These are phyloP conservation scores for Stephania yunnanensis DNA, from an alignment of 164 flowering plant genomes.

Conservation along the genomic window DNA sequence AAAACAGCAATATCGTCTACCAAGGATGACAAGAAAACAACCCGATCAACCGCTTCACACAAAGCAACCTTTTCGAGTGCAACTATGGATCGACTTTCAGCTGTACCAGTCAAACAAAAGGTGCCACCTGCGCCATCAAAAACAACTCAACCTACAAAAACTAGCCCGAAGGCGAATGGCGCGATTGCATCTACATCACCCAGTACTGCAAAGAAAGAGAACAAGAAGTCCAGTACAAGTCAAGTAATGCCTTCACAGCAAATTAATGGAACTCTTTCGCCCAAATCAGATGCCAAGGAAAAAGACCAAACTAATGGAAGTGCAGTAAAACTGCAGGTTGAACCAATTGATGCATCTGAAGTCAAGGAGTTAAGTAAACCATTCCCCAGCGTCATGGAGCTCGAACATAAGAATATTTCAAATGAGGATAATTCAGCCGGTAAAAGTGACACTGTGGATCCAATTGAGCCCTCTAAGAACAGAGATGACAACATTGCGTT, in stretches of 20 bases:
- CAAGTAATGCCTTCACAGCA: slow-evolving; percentile 23
- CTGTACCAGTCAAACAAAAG: slow-evolving; percentile 36
- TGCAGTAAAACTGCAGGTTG: slow-evolving; percentile 8
- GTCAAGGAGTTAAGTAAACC: slow-evolving; percentile 31
- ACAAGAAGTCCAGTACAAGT: slow-evolving; percentile 28
- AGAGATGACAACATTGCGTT: slow-evolving; percentile 13
- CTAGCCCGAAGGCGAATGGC: slow-evolving; percentile 32
- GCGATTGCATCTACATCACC: slow-evolving; percentile 15
- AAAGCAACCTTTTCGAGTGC: slow-evolving; percentile 51
- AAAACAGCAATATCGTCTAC: slow-evolving; percentile 20
- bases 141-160: slow-evolving; percentile 30
- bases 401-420: slow-evolving; percentile 16
- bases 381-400: slow-evolving; percentile 26
- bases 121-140: slow-evolving; percentile 24
- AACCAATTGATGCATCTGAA: slow-evolving; percentile 24
- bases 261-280: slow-evolving; percentile 8
- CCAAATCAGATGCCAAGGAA: slow-evolving; percentile 15
- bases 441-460: slow-evolving; percentile 13
- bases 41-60: slow-evolving; percentile 17
- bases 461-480: slow-evolving; percentile 5
- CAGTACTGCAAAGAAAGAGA: slow-evolving; percentile 23
- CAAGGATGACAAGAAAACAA: slow-evolving; percentile 32
- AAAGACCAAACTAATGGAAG: slow-evolving; percentile 10
- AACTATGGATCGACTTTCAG: slow-evolving; percentile 59
- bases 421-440: slow-evolving; percentile 16